A percentile compares a stretch with the other conserved stretches of the same genome.
Evolutionary conservation across 1,139 yeast genomes (phyloP).

Genomic region (Pichia cactophila): DNA sequence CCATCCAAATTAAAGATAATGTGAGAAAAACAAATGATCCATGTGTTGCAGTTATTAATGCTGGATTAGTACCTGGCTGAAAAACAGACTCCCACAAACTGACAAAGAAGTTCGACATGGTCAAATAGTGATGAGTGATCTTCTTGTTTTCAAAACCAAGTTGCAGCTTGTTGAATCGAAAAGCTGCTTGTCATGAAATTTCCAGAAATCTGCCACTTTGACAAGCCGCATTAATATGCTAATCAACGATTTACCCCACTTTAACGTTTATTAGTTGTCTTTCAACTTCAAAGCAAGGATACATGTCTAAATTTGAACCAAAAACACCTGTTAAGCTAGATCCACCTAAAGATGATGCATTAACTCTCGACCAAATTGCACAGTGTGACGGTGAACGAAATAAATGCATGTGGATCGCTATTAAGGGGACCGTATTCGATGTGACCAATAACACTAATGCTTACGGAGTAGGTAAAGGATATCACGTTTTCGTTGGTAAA

Average conservation of each 20-base stretch:
- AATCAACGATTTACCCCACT: background rate
- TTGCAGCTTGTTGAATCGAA: no score
- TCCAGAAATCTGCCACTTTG: background rate
- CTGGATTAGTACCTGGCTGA: slow-evolving; percentile 93
- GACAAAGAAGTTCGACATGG: slow-evolving; percentile 39
- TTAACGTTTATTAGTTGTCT: background rate
- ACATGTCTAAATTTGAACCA: slow-evolving; percentile 30
- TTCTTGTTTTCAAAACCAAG: no score
- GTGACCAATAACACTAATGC: slow-evolving; percentile 57
- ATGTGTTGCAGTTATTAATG: slow-evolving; percentile 75
- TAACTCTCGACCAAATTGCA: slow-evolving; percentile 7
- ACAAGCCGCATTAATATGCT: background rate
- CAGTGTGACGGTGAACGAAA: slow-evolving; percentile 12
- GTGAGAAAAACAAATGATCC: slow-evolving; percentile 52
- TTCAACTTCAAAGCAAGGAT: background rate
- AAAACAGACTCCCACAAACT: slow-evolving; percentile 88
- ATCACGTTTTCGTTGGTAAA: slow-evolving; percentile 65
- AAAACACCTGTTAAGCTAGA: slow-evolving; percentile 41
- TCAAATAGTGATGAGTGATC: no score
- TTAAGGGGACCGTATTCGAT: slow-evolving; percentile 71
- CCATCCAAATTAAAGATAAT: slow-evolving; percentile 46
- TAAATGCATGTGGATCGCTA: slow-evolving; percentile 50
- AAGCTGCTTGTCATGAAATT: background rate
- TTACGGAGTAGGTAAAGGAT: slow-evolving; percentile 72
- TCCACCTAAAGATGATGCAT: slow-evolving; percentile 38